Conservation (phyloP, 2,329 filamentous ascomycete genomes). For the Chalaropsis thielavioides region DNA sequence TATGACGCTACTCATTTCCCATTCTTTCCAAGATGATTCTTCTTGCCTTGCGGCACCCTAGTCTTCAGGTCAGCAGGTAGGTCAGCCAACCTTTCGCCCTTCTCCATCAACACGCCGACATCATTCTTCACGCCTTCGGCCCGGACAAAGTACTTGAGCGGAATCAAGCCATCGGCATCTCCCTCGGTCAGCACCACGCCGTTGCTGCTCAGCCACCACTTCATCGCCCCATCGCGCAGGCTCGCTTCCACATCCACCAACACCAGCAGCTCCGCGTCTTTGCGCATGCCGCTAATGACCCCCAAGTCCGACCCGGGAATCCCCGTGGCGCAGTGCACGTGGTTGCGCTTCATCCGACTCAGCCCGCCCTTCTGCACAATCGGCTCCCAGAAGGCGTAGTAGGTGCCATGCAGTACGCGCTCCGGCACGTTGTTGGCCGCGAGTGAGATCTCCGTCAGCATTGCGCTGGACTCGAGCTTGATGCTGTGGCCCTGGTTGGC, state of each 20-base stretch:
- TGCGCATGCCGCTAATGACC: conserved; percentile 70
- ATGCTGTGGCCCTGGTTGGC: conserved; percentile 93
- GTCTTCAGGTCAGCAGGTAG: conserved; percentile 46
- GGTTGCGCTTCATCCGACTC: conserved; percentile 66
- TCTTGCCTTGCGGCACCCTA: conserved; percentile 35
- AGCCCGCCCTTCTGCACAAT: conserved; percentile 70
- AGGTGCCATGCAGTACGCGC: conserved; percentile 75
- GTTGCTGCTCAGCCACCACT: conserved; percentile 70
- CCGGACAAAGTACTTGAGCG: conserved; percentile 52
- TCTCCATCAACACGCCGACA: conserved; percentile 53
- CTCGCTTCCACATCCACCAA: conserved; percentile 59
- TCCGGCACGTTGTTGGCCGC: conserved; percentile 44
- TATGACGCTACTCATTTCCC: conserved; percentile 16
- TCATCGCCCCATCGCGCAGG: conserved; percentile 43
- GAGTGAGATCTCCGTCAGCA: conserved; percentile 54
- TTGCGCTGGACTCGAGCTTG: conserved; percentile 51
- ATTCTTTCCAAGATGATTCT: conserved; percentile 23
- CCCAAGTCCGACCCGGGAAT: conserved; percentile 32
- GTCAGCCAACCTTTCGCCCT: conserved; percentile 52
- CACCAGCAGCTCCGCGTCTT: conserved; percentile 60
- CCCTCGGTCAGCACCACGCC: conserved; percentile 56
- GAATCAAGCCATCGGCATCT: conserved; percentile 45
- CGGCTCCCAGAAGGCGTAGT: conserved; percentile 59
- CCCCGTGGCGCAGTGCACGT: conserved; percentile 78
- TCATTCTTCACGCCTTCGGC: conserved; percentile 49